Conservation (phyloP, 2,329 filamentous ascomycete species). For the Rhinocladiella similis region DNA sequence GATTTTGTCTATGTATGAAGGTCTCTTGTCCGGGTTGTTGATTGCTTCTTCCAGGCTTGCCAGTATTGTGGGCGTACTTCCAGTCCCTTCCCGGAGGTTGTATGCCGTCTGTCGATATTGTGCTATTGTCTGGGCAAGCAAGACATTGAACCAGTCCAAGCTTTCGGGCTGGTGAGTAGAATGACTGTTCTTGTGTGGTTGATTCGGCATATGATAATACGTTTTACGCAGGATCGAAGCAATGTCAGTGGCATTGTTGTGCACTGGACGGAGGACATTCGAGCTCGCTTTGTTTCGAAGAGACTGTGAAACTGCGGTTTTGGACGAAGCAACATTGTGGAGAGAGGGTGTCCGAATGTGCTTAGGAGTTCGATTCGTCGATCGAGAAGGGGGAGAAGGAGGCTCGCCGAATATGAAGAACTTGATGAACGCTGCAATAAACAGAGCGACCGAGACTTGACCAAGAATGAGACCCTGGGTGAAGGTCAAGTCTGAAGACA, state of each 20-base stretch:
- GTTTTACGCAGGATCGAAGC: slow-evolving; percentile 82
- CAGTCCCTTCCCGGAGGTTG: slow-evolving; percentile 67
- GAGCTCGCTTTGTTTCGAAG: slow-evolving; percentile 51
- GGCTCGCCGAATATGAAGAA: slow-evolving; percentile 99
- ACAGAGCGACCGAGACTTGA: slow-evolving; percentile 85
- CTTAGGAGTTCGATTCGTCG: slow-evolving; percentile 67
- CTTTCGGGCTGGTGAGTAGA: slow-evolving; percentile 94
- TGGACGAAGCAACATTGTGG: slow-evolving; percentile 39
- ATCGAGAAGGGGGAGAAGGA: slow-evolving; percentile 76
- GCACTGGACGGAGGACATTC: slow-evolving; percentile 70
- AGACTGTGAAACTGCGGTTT: slow-evolving; percentile 45
- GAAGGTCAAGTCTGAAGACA: slow-evolving; percentile 22
- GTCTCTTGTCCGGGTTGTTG: slow-evolving; percentile 82
- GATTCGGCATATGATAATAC: slow-evolving; percentile 73
- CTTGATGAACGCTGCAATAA: slow-evolving; percentile 95
- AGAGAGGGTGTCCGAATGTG: slow-evolving; percentile 74
- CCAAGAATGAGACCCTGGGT: slow-evolving; percentile 84
- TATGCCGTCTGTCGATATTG: slow-evolving; percentile 92
- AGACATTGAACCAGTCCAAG: slow-evolving; percentile 97
- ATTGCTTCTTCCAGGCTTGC: slow-evolving; percentile 79
- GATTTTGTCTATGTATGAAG: slow-evolving; percentile 91
- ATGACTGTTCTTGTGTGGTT: slow-evolving; percentile 42
- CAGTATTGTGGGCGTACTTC: slow-evolving; percentile 63
- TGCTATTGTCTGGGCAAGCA: slow-evolving; percentile 93
- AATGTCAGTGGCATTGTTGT: slow-evolving; percentile 82